Base-by-base conservation (phyloP, 768 basidiomycete species). In the Termitomyces sp. region DNA sequence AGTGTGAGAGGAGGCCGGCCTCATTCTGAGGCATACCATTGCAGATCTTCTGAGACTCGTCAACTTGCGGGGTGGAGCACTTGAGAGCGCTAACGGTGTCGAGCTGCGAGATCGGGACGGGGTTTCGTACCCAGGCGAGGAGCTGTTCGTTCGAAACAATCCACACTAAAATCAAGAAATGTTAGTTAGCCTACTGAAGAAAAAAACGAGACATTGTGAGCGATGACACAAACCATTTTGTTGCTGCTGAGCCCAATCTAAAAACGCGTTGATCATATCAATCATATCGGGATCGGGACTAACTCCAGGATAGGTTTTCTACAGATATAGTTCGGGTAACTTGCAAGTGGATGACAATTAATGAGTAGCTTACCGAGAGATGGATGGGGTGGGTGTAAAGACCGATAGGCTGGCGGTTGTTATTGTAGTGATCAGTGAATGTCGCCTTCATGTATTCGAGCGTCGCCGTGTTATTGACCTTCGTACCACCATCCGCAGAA, bases 341-440 rank as follows among this genome's bases (percentile, higher is more conserved):
- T 33, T 1, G 9, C 33, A 53, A 6, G 2, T 28, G 11, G 18
- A 4, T 2, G n/a, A 52, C 9, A 22, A 35, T 4, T 4, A 1
- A 35, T 4, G 11, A n/a, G 28, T 4, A 4, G 69, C 80, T 56
- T 59, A 85, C 85, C 44, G 88, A 82, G 51, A 90, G 69, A 75
- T 92, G 89, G 69, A 92, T 88, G 35, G 90, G 90, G 71, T 93
- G 91, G 2, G 88, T 89, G 71, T 92, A 93, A 32, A 92, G 77
- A 49, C 91, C 91, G 60, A 92, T 84, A 0, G 91, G 91, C 69
- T 91, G 89, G 15, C 90, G 81, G 68, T 90, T 90, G 55, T 80
- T 81, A 63, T 81, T 85, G 73, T 92, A 92, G 73, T 92, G 90
- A 53, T 75, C 84, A 1, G 79, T 86, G 73, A 93, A 93, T 0